Base-by-base conservation (phyloP, 2,329 filamentous ascomycete genomes). In the Ascochyta koolunga region DNA sequence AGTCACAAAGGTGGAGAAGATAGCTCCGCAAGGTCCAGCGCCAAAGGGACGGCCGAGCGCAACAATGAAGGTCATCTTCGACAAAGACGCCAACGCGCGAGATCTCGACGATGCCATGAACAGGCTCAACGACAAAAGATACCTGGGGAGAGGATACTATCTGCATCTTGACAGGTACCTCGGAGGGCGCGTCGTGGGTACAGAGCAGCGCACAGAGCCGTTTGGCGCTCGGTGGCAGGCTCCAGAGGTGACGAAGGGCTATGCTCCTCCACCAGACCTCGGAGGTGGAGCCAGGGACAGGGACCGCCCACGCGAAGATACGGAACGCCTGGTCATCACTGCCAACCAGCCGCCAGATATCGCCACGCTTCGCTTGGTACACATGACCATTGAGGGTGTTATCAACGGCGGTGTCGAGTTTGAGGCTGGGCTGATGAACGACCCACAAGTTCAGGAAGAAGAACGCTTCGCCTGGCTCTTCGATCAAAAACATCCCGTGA, bases 391-490 rank as follows among this genome's bases (percentile, higher is more conserved):
- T 29, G 93, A 98, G 68, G 83, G 84, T 2, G 80, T 98, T 0
- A 78, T 97, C 8, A 85, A 86, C 19, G 86, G 95, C 62, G 92
- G 93, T 0, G 86, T 90, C 0, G 91, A 95, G 67, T 96, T 96
- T 56, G 95, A 99, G 75, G 92, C 93, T 5, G 80, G 96, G 2
- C 82, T 99, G 6, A 98, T 98, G 95, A 89, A 88, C 43, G 83
- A 90, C 16, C 85, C 89, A 0, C 86, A 92, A 49, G 89, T 98
- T 1, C 91, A 96, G 70, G 83, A 82, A 35, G 90, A 96, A 55
- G 90, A 96, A 72, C 92, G 89, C 61, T 98, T 93, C 87, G 89
- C 92, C 0, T 99, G 93, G 90, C 80, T 99, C 5, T 99, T 91
- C 88, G 89, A 98, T 72, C 18, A 84, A 87, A 61, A 93, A 87